Evolutionary conservation across 2,329 filamentous ascomycete species (phyloP).

Genomic region (Fusarium nematophilum): DNA sequence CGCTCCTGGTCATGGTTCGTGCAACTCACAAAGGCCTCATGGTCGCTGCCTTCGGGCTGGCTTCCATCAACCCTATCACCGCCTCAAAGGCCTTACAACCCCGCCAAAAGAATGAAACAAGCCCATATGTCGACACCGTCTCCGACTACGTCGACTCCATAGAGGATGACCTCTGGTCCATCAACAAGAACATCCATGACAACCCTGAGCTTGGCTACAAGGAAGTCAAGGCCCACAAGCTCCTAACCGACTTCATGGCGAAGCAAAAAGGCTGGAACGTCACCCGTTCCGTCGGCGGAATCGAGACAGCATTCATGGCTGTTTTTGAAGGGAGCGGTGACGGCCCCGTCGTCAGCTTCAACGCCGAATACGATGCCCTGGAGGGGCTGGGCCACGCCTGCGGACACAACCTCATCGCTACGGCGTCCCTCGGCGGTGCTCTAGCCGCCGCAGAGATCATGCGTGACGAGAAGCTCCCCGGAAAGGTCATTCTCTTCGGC

Average conservation of each 20-base stretch:
- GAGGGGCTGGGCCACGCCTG: conserved; percentile 34
- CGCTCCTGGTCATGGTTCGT: conserved; percentile 11
- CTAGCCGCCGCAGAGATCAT: conserved; percentile 32
- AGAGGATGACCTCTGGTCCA: conserved; percentile 34
- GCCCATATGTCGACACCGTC: conserved; percentile 22
- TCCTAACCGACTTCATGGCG: conserved; percentile 53
- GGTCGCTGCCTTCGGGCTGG: conserved; percentile 8
- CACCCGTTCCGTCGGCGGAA: conserved; percentile 52
- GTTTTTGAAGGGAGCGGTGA: conserved; percentile 51
- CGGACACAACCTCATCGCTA: conserved; percentile 39
- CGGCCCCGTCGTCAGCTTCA: conserved; percentile 56
- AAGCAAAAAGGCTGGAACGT: conserved; percentile 52
- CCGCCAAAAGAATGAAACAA: conserved; percentile 26
- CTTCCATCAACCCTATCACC: background rate
- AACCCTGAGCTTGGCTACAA: conserved; percentile 58
- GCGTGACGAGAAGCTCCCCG: conserved; percentile 29
- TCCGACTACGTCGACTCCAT: conserved; percentile 33
- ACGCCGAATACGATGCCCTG: conserved; percentile 50
- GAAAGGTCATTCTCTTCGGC: conserved; percentile 36
- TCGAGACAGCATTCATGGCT: conserved; percentile 58
- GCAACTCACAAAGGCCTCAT: conserved; percentile 10
- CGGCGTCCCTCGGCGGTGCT: conserved; percentile 25
- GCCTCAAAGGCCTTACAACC: background rate
- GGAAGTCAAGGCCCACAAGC: conserved; percentile 55
- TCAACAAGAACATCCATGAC: conserved; percentile 57